A percentile compares a stretch with the other conserved stretches of the same genome.
phyloP scores from a whole-genome alignment of 352 stramenopile genomes.

The Thalassiosira exigua region DNA sequence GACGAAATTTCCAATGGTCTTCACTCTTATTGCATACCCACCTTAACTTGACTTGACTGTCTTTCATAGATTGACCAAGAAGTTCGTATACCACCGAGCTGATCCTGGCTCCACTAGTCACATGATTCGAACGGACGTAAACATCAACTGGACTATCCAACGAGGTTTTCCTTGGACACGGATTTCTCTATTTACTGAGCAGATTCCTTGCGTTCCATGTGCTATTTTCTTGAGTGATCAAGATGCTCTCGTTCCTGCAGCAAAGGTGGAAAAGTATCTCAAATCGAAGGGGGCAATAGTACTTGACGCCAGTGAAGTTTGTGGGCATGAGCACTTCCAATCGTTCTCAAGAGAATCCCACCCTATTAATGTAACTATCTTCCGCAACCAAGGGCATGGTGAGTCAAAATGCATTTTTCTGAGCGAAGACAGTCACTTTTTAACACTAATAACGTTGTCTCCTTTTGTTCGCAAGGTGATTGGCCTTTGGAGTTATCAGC shows the following conservation, averaged over 20 bases:
- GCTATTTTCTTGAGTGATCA: conserved; percentile 77
- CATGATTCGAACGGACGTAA: conserved; percentile 82
- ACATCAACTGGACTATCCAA: conserved; percentile 85
- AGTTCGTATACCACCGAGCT: conserved; percentile 81
- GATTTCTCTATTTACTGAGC: conserved; percentile 78
- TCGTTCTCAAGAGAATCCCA: conserved; percentile 59
- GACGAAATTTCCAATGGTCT: not conserved
- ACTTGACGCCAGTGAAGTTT: conserved; percentile 47
- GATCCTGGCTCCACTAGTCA: conserved; percentile 76
- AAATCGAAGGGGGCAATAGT: conserved; percentile 62
- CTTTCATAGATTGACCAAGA: conserved; percentile 65
- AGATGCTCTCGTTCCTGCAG: conserved; percentile 74
- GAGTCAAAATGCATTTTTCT: too few species aligned
- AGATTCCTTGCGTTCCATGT: conserved; percentile 73
- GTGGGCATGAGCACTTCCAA: conserved; percentile 39
- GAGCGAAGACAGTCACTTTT: too few species aligned
- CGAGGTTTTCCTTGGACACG: conserved; percentile 78
- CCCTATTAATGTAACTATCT: conserved; percentile 72
- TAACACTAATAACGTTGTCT: too few species aligned
- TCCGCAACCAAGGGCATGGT: conserved; percentile 68
- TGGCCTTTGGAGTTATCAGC: conserved; percentile 56
- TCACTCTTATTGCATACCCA: not conserved
- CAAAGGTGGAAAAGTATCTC: conserved; percentile 74
- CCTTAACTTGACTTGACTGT: not conserved
- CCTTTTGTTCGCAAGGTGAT: too few species aligned